phyloP scores from a whole-genome alignment of 192 early-diverging fungal genomes.

The Lunasporangiospora selenospora region DNA sequence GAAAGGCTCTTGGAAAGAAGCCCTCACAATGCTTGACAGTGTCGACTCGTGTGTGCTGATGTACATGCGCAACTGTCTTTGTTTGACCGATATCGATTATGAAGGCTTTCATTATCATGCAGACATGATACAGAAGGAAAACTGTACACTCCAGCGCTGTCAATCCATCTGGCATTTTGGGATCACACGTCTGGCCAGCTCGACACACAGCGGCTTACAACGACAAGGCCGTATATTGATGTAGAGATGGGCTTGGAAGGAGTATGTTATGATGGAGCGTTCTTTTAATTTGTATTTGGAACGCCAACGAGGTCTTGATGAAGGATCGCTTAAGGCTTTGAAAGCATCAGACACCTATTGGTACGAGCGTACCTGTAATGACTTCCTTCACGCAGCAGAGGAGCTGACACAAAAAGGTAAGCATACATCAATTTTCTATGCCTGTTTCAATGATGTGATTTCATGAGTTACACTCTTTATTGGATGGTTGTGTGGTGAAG shows the following conservation, averaged over 20 bases:
- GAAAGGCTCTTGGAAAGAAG: slow-evolving; percentile 3
- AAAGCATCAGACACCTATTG: too few relatives aligned
- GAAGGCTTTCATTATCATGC: slow-evolving; percentile 8
- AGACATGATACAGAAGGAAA: slow-evolving; percentile 9
- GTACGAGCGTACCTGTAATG: too few relatives aligned
- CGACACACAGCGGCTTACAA: slow-evolving; percentile 14
- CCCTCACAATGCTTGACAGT: slow-evolving; percentile 3
- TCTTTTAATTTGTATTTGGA: slow-evolving; percentile 20
- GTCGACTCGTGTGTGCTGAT: slow-evolving; percentile 14
- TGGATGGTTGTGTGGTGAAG: neutral
- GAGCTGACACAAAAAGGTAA: neutral
- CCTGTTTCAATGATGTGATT: too few relatives aligned
- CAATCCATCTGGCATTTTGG: slow-evolving; percentile 13
- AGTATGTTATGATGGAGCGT: slow-evolving; percentile 4
- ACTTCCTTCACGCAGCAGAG: slow-evolving; percentile 15
- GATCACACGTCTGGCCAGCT: neutral
- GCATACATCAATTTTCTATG: neutral
- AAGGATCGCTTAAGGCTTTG: slow-evolving; percentile 16
- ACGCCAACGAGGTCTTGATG: slow-evolving; percentile 17
- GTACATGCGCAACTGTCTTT: slow-evolving; percentile 9
- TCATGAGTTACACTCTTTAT: neutral
- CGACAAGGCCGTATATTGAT: slow-evolving; percentile 8
- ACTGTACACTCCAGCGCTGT: slow-evolving; percentile 12
- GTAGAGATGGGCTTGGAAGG: slow-evolving; percentile 11
- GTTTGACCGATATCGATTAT: slow-evolving; percentile 9